phyloP scores from a whole-genome alignment of 1,284 basidiomycete species.

The Cryptococcus sp. region DNA sequence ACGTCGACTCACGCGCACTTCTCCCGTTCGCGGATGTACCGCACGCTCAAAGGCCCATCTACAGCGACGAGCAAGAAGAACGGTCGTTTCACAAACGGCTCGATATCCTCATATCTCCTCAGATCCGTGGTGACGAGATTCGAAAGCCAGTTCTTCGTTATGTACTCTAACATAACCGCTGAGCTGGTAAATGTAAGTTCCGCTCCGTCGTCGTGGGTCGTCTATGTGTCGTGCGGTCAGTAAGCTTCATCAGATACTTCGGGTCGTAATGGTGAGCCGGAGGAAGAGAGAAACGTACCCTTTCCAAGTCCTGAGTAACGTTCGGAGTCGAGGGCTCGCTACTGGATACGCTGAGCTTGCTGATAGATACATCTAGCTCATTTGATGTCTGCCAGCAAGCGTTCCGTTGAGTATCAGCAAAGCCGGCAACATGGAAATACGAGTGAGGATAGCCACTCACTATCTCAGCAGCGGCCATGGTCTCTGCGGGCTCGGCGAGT shows the following conservation, averaged over 20 bases:
- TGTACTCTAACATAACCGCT: constrained; percentile 67
- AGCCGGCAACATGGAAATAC: background rate
- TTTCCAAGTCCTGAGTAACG: background rate
- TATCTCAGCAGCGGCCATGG: constrained; percentile 14
- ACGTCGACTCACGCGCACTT: constrained; percentile 54
- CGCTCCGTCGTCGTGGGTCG: background rate
- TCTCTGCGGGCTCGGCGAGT: constrained; percentile 25
- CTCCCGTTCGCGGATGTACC: constrained; percentile 56
- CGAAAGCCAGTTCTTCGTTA: constrained; percentile 78
- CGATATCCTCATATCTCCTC: constrained; percentile 58
- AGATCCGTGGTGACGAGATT: constrained; percentile 82
- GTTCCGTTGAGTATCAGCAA: background rate
- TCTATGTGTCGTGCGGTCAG: background rate
- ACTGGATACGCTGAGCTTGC: constrained; percentile 13
- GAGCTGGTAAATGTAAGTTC: constrained; percentile 58
- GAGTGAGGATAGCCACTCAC: constrained; percentile 10
- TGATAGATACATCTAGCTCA: constrained; percentile 18
- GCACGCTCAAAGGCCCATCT: constrained; percentile 74
- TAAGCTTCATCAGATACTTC: background rate
- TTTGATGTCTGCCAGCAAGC: constrained; percentile 13
- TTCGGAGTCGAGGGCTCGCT: constrained; percentile 8
- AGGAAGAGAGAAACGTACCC: background rate
- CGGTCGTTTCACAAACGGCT: constrained; percentile 80
- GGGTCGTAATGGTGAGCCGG: background rate
- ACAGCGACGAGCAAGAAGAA: constrained; percentile 84